These are phyloP conservation scores for Pharnaceum exiguum DNA, from an alignment of 148 eudicot species.

Conservation along the genomic window DNA sequence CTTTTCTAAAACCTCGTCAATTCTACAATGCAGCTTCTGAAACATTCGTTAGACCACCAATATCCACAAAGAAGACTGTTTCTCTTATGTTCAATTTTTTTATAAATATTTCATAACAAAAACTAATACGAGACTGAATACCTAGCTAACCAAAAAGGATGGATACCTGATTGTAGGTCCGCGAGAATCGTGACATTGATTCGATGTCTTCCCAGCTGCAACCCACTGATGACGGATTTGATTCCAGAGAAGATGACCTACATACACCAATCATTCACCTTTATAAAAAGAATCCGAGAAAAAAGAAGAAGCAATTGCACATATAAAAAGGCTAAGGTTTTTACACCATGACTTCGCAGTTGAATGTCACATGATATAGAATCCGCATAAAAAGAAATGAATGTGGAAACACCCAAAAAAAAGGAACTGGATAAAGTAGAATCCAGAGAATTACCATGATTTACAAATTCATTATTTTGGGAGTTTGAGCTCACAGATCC, in stretches of 20 bases:
- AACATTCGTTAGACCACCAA: too few relatives aligned
- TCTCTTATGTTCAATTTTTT: too few relatives aligned
- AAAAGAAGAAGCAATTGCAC: neutral
- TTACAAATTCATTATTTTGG: slow-evolving; percentile 55
- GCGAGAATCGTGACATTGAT: slow-evolving; percentile 19
- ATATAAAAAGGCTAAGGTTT: neutral
- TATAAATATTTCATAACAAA: too few relatives aligned
- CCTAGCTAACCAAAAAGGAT: neutral
- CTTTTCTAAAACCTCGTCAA: too few relatives aligned
- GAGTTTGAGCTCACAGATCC: slow-evolving; percentile 29
- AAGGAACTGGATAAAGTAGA: neutral
- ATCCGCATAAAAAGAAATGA: too few relatives aligned
- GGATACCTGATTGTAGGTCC: slow-evolving; percentile 57
- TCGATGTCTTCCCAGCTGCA: slow-evolving; percentile 33
- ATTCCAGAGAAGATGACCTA: slow-evolving; percentile 74
- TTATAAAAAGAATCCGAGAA: neutral
- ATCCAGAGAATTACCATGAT: slow-evolving; percentile 52
- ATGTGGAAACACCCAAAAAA: neutral
- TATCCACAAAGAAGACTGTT: too few relatives aligned
- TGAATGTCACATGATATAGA: neutral
- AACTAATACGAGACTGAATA: too few relatives aligned
- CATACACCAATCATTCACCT: neutral
- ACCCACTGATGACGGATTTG: slow-evolving; percentile 72
- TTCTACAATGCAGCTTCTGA: too few relatives aligned
- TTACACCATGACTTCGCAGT: too few relatives aligned